A percentile compares a stretch with the other conserved stretches of the same genome.
phyloP scores from a whole-genome alignment of 1,284 basidiomycete genomes.

The Mycosarcoma maydis region DNA sequence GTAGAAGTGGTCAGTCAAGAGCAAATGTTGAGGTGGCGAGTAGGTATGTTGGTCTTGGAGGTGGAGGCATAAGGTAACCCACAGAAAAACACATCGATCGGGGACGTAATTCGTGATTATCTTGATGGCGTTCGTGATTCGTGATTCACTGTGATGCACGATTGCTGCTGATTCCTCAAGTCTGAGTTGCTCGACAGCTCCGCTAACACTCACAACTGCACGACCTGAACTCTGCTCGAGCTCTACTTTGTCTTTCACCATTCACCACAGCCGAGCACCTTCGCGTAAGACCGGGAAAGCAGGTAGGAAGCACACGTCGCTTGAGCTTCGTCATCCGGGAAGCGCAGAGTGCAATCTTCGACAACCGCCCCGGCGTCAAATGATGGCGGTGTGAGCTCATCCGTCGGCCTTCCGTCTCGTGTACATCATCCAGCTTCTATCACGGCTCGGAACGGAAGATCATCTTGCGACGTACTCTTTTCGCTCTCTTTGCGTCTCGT shows the following conservation, averaged over 20 bases:
- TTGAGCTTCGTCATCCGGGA: too few species aligned
- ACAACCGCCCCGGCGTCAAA: not conserved
- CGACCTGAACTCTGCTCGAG: too few species aligned
- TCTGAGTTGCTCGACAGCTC: too few species aligned
- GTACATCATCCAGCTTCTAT: not conserved
- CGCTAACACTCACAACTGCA: too few species aligned
- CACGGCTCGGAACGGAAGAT: not conserved
- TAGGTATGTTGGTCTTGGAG: constrained; percentile 7
- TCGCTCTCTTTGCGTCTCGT: too few species aligned
- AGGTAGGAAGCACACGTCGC: too few species aligned
- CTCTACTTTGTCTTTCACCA: not conserved
- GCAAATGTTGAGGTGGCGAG: not conserved
- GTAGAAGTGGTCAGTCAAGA: not conserved
- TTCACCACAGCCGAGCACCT: too few species aligned
- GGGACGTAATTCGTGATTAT: too few species aligned
- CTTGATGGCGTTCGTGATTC: too few species aligned
- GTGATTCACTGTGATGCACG: too few species aligned
- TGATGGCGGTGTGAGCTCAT: constrained; percentile 1
- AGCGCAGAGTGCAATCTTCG: not conserved
- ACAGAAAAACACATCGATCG: constrained; percentile 2
- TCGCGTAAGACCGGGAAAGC: too few species aligned
- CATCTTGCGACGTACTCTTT: not conserved
- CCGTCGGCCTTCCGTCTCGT: not conserved
- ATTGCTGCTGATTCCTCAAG: too few species aligned
- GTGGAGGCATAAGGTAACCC: constrained; percentile 5